A percentile compares a stretch with the other conserved stretches of the same genome.
phyloP scores from a whole-genome alignment of 768 basidiomycete species.

The Boletus subparvulus region DNA sequence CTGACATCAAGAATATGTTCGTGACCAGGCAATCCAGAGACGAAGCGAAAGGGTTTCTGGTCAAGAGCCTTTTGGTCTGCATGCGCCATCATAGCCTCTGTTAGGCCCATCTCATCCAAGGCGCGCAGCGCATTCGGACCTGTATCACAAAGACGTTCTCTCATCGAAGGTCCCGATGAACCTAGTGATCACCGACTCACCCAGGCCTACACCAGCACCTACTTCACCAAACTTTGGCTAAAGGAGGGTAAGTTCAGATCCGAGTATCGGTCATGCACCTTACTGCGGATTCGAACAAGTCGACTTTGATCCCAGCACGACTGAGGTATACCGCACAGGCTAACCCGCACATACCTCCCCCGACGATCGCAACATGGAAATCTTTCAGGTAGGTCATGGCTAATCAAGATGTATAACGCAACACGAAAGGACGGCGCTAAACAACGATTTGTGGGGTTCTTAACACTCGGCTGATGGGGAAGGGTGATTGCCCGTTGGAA shows the following conservation, averaged over 20 bases:
- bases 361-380: slow-evolving; percentile 52
- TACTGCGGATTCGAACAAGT: slow-evolving; percentile 57
- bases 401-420: background rate
- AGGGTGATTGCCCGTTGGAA: background rate
- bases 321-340: slow-evolving; percentile 46
- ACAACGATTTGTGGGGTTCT: background rate
- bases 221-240: slow-evolving; percentile 51
- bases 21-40: slow-evolving; percentile 44
- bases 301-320: slow-evolving; percentile 42
- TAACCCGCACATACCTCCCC: slow-evolving; percentile 56
- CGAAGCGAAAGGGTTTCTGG: slow-evolving; percentile 37
- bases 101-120: slow-evolving; percentile 43
- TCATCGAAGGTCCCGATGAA: background rate
- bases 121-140: slow-evolving; percentile 52
- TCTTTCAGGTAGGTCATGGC: slow-evolving; percentile 30
- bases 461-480: background rate
- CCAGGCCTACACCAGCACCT: slow-evolving; percentile 55
- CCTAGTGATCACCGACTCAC: slow-evolving; percentile 24
- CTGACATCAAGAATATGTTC: slow-evolving; percentile 46
- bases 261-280: background rate
- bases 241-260: background rate
- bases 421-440: background rate
- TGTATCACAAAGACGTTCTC: slow-evolving; percentile 11
- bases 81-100: slow-evolving; percentile 41
- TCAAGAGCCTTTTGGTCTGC: slow-evolving; percentile 35